A percentile compares a stretch with the other conserved stretches of the same genome.
Conservation (phyloP, 495 filamentous ascomycete species). For the Xylaria venustula region DNA sequence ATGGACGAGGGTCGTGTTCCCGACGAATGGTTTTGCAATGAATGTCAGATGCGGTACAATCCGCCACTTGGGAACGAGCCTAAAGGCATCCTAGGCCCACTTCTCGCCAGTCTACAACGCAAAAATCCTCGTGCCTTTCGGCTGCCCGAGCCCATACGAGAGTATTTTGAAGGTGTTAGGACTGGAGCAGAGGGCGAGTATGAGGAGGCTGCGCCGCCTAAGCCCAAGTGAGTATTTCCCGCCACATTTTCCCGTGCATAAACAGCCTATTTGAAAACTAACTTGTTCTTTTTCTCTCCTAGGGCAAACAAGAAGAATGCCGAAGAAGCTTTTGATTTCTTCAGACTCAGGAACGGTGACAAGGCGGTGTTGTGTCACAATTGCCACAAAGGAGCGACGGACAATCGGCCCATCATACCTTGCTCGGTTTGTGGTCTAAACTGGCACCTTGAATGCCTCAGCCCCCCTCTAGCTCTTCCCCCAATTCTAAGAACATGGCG, state of each 20-base stretch:
- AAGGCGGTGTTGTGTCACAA: constrained; percentile 70
- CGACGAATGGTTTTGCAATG: constrained; percentile 81
- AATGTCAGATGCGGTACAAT: constrained; percentile 52
- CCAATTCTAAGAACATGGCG: constrained; percentile 74
- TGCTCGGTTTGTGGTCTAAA: constrained; percentile 77
- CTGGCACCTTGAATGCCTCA: constrained; percentile 91
- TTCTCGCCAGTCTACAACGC: constrained; percentile 59
- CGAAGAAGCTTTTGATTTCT: constrained; percentile 66
- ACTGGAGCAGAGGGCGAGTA: constrained; percentile 78
- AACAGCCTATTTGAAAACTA: constrained; percentile 14
- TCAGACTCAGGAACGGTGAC: constrained; percentile 62
- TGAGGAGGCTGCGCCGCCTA: constrained; percentile 54
- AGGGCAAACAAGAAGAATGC: constrained; percentile 53
- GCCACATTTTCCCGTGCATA: background rate
- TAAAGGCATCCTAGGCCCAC: constrained; percentile 51
- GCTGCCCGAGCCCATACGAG: constrained; percentile 64
- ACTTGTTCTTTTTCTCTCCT: constrained; percentile 10
- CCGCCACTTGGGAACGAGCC: constrained; percentile 38
- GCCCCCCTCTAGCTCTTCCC: constrained; percentile 77
- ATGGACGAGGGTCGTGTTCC: constrained; percentile 62
- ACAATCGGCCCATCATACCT: constrained; percentile 63
- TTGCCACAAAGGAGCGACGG: constrained; percentile 61
- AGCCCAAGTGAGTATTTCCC: constrained; percentile 35
- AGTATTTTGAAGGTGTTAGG: constrained; percentile 70
- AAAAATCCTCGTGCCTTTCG: constrained; percentile 71